Evolutionary conservation across 2,329 filamentous ascomycete species (phyloP).

Genomic region (Ramularia collo-cygni): DNA sequence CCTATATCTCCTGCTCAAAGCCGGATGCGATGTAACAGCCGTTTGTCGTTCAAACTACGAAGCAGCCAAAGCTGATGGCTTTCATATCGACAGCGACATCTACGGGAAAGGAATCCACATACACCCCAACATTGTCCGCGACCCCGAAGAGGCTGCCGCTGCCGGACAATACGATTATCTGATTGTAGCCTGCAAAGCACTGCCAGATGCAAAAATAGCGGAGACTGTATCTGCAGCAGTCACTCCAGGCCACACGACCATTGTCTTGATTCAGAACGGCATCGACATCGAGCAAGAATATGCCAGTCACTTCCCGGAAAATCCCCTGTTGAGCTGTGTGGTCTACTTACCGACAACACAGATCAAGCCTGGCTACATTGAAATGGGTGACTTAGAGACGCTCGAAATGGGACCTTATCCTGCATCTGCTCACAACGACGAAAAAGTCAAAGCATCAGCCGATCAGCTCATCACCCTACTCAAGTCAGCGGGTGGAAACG

Average conservation of each 20-base stretch:
- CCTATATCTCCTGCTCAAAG: conserved; percentile 35
- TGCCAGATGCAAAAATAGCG: conserved; percentile 33
- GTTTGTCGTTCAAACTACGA: conserved; percentile 42
- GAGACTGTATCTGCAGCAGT: conserved; percentile 36
- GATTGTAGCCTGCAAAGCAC: conserved; percentile 42
- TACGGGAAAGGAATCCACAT: conserved; percentile 33
- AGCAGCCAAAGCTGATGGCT: conserved; percentile 35
- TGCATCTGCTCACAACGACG: conserved; percentile 9
- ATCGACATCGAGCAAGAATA: conserved; percentile 55
- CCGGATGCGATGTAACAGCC: conserved; percentile 34
- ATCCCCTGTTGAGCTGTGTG: conserved; percentile 50
- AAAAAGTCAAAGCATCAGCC: conserved; percentile 10
- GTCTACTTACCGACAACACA: conserved; percentile 50
- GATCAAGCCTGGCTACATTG: conserved; percentile 41
- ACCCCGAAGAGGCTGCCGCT: conserved; percentile 31
- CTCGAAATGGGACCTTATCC: conserved; percentile 49
- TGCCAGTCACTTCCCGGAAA: conserved; percentile 40
- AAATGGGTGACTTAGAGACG: conserved; percentile 41
- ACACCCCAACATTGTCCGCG: conserved; percentile 30
- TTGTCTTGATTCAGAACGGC: conserved; percentile 57
- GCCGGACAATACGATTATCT: conserved; percentile 39
- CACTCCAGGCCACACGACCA: conserved; percentile 38
- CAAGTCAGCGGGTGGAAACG: conserved; percentile 38
- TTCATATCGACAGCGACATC: conserved; percentile 35
- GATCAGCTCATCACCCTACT: conserved; percentile 30